Conservation (phyloP, 495 filamentous ascomycete species). For the Aspergillus mulundensis region DNA sequence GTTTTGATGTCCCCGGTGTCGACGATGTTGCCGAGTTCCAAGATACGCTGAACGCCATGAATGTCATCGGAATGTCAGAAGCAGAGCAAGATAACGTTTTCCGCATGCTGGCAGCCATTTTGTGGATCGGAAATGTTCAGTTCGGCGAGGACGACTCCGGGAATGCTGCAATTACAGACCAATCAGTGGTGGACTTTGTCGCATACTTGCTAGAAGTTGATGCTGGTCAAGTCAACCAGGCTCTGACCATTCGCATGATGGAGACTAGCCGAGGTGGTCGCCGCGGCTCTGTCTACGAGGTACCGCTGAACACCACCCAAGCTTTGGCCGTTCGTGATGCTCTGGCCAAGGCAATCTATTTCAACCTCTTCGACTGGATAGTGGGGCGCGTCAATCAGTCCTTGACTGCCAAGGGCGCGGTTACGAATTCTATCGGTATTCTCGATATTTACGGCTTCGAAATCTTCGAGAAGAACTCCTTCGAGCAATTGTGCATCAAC, state of each 20-base stretch:
- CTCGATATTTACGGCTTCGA: conserved; percentile 99
- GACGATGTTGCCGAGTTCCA: conserved; percentile 88
- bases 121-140: conserved; percentile 93
- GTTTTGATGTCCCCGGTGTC: conserved; percentile 87
- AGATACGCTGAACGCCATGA: conserved; percentile 93
- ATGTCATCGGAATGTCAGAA: conserved; percentile 82
- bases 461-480: conserved; percentile 98
- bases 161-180: conserved; percentile 80
- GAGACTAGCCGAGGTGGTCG: conserved; percentile 85
- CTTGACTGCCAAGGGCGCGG: conserved; percentile 68
- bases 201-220: conserved; percentile 93
- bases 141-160: conserved; percentile 84
- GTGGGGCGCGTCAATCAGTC: conserved; percentile 89
- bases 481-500: conserved; percentile 99
- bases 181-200: conserved; percentile 88
- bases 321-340: conserved; percentile 93
- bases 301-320: conserved; percentile 85
- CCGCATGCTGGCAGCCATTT: conserved; percentile 85
- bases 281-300: conserved; percentile 80
- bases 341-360: conserved; percentile 89
- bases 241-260: conserved; percentile 82
- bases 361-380: conserved; percentile 99
- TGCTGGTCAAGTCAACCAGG: conserved; percentile 72
- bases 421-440: conserved; percentile 88
- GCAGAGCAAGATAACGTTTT: conserved; percentile 94